Conservation (phyloP, 345 rosid species). For the Citrus unshiu region DNA sequence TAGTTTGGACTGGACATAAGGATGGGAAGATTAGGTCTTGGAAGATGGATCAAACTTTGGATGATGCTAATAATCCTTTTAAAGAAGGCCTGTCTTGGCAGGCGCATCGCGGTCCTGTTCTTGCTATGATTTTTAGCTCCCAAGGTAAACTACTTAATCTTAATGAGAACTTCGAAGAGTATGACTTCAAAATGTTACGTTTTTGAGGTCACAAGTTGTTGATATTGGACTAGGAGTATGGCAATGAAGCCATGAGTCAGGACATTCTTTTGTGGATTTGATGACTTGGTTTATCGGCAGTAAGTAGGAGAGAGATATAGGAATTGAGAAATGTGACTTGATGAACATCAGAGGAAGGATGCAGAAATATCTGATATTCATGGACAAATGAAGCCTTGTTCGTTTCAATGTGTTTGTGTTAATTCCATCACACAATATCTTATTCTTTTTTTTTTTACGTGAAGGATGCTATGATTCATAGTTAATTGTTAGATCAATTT, state of each 20-base stretch:
- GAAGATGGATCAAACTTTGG: slow-evolving; percentile 63
- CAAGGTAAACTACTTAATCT: slow-evolving; percentile 46
- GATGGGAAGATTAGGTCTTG: slow-evolving; percentile 93
- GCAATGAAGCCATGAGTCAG: not conserved
- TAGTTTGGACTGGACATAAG: slow-evolving; percentile 96
- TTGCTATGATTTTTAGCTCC: slow-evolving; percentile 69
- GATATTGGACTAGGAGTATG: not conserved
- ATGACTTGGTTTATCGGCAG: not conserved
- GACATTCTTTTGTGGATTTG: not conserved
- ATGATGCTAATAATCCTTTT: slow-evolving; percentile 40
- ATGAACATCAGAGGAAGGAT: not conserved
- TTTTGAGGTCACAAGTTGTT: not conserved
- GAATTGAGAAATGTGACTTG: not conserved
- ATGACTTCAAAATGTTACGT: not conserved
- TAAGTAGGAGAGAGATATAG: not conserved
- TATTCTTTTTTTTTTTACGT: not conserved
- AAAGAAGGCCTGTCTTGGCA: slow-evolving; percentile 97
- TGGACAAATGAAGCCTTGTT: not conserved
- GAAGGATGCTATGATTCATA: not conserved
- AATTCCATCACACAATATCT: not conserved
- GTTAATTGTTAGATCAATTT: too few relatives aligned
- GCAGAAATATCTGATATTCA: not conserved
- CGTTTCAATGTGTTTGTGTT: not conserved
- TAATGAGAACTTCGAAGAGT: not conserved
- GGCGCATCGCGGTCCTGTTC: slow-evolving; percentile 84